Percentiles rank a stretch among this genome's conserved stretches.
phyloP scores from a whole-genome alignment of 1,139 yeast species.

The Taiozyma sp. region DNA sequence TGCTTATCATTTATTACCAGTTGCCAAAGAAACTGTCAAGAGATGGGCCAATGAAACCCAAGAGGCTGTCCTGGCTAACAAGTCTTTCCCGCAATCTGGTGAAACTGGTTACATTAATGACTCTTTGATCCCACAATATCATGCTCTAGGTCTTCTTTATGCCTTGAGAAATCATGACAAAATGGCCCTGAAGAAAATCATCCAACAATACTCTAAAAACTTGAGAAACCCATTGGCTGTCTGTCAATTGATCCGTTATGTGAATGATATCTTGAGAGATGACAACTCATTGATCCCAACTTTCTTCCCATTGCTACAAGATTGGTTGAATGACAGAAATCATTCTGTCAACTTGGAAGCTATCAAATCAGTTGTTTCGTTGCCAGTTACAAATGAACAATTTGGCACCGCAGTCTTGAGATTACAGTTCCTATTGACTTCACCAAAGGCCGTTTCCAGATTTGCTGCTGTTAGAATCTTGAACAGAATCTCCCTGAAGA shows the following conservation, averaged over 20 bases:
- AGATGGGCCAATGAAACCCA: slow-evolving; percentile 92
- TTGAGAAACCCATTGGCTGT: slow-evolving; percentile 72
- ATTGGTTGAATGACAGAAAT: slow-evolving; percentile 73
- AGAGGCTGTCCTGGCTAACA: slow-evolving; percentile 68
- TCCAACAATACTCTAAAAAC: slow-evolving; percentile 68
- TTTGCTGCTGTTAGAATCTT: slow-evolving; percentile 91
- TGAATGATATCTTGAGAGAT: slow-evolving; percentile 59
- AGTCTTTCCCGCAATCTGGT: slow-evolving; percentile 48
- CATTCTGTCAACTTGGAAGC: slow-evolving; percentile 94
- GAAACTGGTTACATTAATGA: slow-evolving; percentile 45
- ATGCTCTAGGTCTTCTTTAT: slow-evolving; percentile 87
- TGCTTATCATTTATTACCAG: slow-evolving; percentile 83
- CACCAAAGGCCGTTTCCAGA: slow-evolving; percentile 85
- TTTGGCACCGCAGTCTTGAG: slow-evolving; percentile 61
- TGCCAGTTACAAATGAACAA: slow-evolving; percentile 61
- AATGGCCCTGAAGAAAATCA: slow-evolving; percentile 89
- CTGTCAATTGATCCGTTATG: slow-evolving; percentile 79
- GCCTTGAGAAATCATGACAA: slow-evolving; percentile 87
- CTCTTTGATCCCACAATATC: slow-evolving; percentile 87
- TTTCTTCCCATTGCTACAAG: slow-evolving; percentile 59
- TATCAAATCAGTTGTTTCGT: slow-evolving; percentile 70
- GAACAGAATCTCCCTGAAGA: slow-evolving; percentile 75
- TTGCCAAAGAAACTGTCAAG: slow-evolving; percentile 86
- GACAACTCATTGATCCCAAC: slow-evolving; percentile 40
- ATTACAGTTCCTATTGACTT: slow-evolving; percentile 72